Evolutionary conservation across 2,329 filamentous ascomycete genomes (phyloP), one percentile per base, ranked within the genome.

Genomic region (Alternaria metachromatica): DNA sequence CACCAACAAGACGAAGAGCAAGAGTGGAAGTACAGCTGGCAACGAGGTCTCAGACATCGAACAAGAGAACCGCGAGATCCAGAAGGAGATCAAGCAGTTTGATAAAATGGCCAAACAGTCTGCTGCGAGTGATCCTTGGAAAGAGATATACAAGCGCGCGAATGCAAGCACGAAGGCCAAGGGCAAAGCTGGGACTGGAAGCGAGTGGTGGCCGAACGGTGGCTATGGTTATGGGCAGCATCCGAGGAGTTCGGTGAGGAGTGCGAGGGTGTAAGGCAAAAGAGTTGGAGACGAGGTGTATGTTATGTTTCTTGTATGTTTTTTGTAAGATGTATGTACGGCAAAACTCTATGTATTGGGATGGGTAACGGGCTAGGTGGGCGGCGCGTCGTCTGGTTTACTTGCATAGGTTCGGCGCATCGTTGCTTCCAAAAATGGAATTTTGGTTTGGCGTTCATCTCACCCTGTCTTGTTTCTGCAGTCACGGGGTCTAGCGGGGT

Each of bases 21-120:
- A 41, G 37, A 41, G 37, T 18, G 37, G 37, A 18, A 41, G 37
- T 2, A 41, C 37, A 8, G 25, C 26, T 10, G 70, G 13, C 8
- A 48, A 48, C 13, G 45, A 48, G 6, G 45, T n/a, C 0, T 23
- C 70, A 5, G 64, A 64, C 4, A 21, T 18, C 0, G 59, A 62
- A n/a, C 30, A 58, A 9, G 68, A 65, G 18, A 63, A 68, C 1
- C 60, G 66, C 8, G 64, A 69, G 20, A 65, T 63, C 2, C 46
- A 55, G 9, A 60, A 59, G 7, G 68, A 46, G n/a, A 44, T 76
- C 2, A 41, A 44, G 43, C 66, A 76, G 54, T 75, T 74, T 46
- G 60, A 77, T 55, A 72, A 78, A 58, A 74, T 73, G 74, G 68
- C 73, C 6, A 59, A 66, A 5, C 50, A 76, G 1, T 58, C 76